Evolutionary conservation across 129 eudicot species (phyloP).

Genomic region (Escallonia herrerae): DNA sequence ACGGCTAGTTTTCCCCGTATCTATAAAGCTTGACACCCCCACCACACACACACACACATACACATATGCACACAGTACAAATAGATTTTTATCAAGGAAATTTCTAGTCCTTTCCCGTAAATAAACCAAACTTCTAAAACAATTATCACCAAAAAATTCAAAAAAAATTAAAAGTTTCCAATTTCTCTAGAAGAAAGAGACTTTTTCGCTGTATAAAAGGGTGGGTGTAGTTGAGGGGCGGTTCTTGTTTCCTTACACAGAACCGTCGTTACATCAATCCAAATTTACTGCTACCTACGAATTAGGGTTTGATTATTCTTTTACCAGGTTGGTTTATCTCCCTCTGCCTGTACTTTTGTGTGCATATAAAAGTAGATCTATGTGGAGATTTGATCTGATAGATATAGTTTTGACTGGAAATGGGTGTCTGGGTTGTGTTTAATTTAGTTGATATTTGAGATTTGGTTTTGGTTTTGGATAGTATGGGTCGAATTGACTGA

Average conservation of each 20-base stretch:
- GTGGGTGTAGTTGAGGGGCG: conserved; percentile 7
- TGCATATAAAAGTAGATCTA: not conserved
- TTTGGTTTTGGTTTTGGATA: conserved; percentile 11
- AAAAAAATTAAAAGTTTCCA: too few relatives aligned
- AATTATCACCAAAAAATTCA: too few relatives aligned
- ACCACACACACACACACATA: too few relatives aligned
- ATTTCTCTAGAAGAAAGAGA: too few relatives aligned
- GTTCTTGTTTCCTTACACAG: conserved; percentile 28
- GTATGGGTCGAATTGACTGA: conserved; percentile 2
- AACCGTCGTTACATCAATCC: conserved; percentile 31
- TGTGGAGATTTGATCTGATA: conserved; percentile 1
- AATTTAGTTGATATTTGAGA: conserved; percentile 8
- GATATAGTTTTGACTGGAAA: not conserved
- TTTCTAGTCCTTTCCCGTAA: conserved; percentile 21
- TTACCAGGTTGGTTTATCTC: conserved; percentile 18
- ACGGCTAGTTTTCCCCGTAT: conserved; percentile 46
- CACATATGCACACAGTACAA: too few relatives aligned
- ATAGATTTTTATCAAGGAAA: not conserved
- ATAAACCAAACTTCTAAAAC: too few relatives aligned
- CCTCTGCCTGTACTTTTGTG: not conserved
- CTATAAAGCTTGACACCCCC: not conserved
- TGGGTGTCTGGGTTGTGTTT: not conserved
- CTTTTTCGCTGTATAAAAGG: too few relatives aligned
- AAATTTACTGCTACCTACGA: conserved; percentile 24
- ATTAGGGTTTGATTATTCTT: conserved; percentile 4